Base-by-base conservation (phyloP, 257 asterid genomes). In the Henckelia pumila region DNA sequence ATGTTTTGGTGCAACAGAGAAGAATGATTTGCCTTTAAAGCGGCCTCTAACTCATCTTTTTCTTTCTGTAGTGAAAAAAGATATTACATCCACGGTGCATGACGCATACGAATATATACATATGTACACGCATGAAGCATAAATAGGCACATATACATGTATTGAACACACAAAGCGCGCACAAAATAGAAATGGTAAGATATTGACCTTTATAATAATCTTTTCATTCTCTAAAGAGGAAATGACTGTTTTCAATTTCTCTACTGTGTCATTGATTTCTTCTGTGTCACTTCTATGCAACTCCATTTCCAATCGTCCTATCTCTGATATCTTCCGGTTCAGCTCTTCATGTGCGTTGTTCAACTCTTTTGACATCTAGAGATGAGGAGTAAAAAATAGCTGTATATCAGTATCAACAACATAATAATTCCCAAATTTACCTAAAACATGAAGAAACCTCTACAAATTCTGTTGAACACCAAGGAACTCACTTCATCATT, bases 221-320 rank as follows among this genome's bases (percentile, higher is more conserved):
- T 88, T 94, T 73, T 94, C 96, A 53, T 78, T 83, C 89, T 87
- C 88, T 73, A 94, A 76, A 69, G 79, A 67, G 59, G 79, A 68
- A 71, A 88, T 80, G 70, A 69, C 69, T 22, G 72, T 78, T 67
- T 82, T 84, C 88, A 94, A 78, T 68, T 80, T 80, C 70, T 78
- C 84, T 59, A 76, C 75, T 16, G 70, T 56, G 63, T 70, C 87
- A 71, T 77, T 68, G 56, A 76, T 65, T 72, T 84, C 86, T 72
- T 76, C 82, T 49, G 65, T 63, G 59, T 77, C 81, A 75, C 81
- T 78, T 73, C 81, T 76, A 65, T 80, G 84, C 64, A 93, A 77
- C 78, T 82, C 94, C 74, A 49, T 64, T 74, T 88, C 88, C 82
- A 93, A 74, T 69, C 79, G 81, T 68, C 79, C 79, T 28, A 82